These are phyloP conservation scores for Aspergillus steynii DNA, from an alignment of 495 filamentous ascomycete species.

Conservation along the genomic window DNA sequence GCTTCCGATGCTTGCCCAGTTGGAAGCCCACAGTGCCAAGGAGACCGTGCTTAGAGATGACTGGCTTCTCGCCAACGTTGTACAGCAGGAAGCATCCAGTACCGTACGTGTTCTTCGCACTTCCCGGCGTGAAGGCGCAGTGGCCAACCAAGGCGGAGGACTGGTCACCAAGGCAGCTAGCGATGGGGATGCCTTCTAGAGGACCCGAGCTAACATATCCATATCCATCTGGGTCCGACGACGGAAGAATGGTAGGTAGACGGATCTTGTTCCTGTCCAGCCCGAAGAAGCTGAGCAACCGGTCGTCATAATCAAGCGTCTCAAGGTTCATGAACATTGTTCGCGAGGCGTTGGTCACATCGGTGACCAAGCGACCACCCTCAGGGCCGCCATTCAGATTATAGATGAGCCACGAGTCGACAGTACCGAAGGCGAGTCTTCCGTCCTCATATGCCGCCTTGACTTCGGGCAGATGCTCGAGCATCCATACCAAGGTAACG, in stretches of 20 bases:
- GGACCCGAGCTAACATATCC: constrained; percentile 66
- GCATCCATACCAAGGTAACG: constrained; percentile 84
- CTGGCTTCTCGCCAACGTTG: constrained; percentile 87
- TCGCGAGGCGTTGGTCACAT: constrained; percentile 87
- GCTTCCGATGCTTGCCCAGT: constrained; percentile 58
- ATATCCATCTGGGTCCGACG: constrained; percentile 74
- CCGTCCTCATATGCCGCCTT: constrained; percentile 76
- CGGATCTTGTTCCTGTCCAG: constrained; percentile 73
- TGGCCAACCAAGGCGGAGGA: constrained; percentile 91
- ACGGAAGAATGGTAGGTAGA: constrained; percentile 84
- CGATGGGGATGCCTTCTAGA: constrained; percentile 75
- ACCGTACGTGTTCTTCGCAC: constrained; percentile 95
- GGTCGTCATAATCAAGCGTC: constrained; percentile 82
- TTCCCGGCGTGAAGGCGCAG: constrained; percentile 81
- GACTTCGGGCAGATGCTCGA: constrained; percentile 71
- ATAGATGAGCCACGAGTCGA: constrained; percentile 91
- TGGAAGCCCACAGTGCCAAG: constrained; percentile 89
- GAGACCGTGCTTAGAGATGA: constrained; percentile 86
- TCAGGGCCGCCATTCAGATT: constrained; percentile 82
- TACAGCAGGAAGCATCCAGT: constrained; percentile 96
- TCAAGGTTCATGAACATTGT: constrained; percentile 97
- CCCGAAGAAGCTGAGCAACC: constrained; percentile 78
- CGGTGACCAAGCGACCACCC: constrained; percentile 74
- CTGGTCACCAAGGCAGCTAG: constrained; percentile 89
- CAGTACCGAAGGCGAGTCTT: constrained; percentile 86